A percentile compares a stretch with the other conserved stretches of the same genome.
Conservation (phyloP, 768 basidiomycete species). For the Trametopsis cervina region DNA sequence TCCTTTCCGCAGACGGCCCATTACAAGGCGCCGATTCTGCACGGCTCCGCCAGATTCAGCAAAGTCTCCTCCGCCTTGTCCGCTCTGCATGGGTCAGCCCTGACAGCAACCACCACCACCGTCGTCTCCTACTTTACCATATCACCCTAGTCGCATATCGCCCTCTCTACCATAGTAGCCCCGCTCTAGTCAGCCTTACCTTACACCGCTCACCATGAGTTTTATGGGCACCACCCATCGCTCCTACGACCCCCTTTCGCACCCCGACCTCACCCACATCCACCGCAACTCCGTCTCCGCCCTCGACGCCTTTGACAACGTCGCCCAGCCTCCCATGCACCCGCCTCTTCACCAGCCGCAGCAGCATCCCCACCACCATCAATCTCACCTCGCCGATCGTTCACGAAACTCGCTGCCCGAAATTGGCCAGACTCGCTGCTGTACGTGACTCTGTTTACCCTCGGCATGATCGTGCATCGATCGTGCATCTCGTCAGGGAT, state of each 20-base stretch:
- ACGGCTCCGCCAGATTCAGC: conserved; percentile 11
- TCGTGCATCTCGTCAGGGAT: conserved; percentile 35
- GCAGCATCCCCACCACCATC: conserved; percentile 7
- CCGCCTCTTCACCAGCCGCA: conserved; percentile 21
- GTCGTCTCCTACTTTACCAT: conserved; percentile 9
- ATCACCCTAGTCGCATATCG: conserved; percentile 11
- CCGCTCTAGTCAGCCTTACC: conserved; percentile 14
- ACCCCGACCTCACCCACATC: conserved; percentile 19
- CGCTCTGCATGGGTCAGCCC: conserved; percentile 5
- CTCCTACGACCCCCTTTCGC: conserved; percentile 23
- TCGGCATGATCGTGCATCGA: conserved; percentile 30
- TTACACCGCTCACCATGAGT: conserved; percentile 23
- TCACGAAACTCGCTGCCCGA: conserved; percentile 37
- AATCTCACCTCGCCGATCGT: conserved; percentile 29
- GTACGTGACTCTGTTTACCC: conserved; percentile 38
- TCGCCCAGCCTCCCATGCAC: conserved; percentile 27
- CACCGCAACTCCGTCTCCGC: conserved; percentile 18
- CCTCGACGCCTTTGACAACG: conserved; percentile 27
- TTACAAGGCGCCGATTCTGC: no score
- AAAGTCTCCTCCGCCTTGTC: conserved; percentile 4
- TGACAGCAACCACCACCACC: conserved; percentile 10
- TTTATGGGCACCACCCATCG: conserved; percentile 25
- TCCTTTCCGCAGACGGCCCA: conserved; percentile 5
- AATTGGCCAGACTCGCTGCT: conserved; percentile 69
- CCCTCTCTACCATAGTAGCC: conserved; percentile 10